Evolutionary conservation across 805 yeast species (phyloP).

Genomic region (Metschnikowia lochheadii): DNA sequence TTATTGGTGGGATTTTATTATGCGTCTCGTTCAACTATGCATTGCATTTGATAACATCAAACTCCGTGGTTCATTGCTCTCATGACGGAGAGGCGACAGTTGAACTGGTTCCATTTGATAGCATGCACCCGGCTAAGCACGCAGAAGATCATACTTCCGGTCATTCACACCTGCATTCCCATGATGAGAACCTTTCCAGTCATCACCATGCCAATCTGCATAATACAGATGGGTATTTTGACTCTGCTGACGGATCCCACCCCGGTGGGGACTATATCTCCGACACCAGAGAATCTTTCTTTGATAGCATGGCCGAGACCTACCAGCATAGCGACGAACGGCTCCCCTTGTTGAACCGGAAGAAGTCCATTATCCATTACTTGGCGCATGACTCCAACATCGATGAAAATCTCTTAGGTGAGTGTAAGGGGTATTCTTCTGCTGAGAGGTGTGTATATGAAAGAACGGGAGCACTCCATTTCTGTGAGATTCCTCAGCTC

Average conservation of each 20-base stretch:
- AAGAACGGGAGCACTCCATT: conserved; percentile 26
- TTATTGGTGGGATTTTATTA: conserved; percentile 54
- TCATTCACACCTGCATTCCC: conserved; percentile 19
- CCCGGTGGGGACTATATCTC: not conserved
- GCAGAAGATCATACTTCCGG: conserved; percentile 13
- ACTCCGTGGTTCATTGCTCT: conserved; percentile 81
- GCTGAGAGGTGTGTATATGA: conserved; percentile 33
- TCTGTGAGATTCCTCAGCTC: conserved; percentile 38
- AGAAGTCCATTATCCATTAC: conserved; percentile 24
- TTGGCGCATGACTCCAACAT: conserved; percentile 18
- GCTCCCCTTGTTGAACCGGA: conserved; percentile 13
- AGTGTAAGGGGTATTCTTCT: conserved; percentile 46
- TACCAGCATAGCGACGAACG: not conserved
- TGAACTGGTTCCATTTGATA: conserved; percentile 14
- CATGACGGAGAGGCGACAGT: conserved; percentile 45
- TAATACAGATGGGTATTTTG: conserved; percentile 2
- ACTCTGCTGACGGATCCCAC: not conserved
- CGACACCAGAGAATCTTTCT: not conserved
- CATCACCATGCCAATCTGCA: not conserved
- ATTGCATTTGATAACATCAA: conserved; percentile 73
- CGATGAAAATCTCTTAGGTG: conserved; percentile 32
- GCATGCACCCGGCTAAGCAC: conserved; percentile 8
- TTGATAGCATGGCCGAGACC: not conserved
- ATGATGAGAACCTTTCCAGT: conserved; percentile 2
- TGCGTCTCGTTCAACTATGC: conserved; percentile 60